A percentile compares a stretch with the other conserved stretches of the same genome.
These are phyloP conservation scores for Jackrogersella minutella DNA, from an alignment of 495 filamentous ascomycete species.

Conservation along the genomic window DNA sequence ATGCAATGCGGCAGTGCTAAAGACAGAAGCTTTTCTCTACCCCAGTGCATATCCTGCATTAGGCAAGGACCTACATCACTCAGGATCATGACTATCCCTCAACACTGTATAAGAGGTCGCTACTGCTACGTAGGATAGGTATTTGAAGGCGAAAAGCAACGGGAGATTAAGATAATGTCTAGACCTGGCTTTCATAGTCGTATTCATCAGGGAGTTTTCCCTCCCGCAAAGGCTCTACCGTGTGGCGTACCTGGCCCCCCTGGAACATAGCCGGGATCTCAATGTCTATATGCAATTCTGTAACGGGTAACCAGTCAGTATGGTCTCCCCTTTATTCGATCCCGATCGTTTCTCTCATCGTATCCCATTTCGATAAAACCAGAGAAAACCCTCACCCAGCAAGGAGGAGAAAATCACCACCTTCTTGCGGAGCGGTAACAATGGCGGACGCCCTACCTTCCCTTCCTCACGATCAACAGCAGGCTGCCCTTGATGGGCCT, in stretches of 20 bases:
- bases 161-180: conserved; percentile 2
- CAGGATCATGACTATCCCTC: neutral
- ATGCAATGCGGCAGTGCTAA: conserved; percentile 8
- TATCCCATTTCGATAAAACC: neutral
- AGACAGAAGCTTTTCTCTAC: conserved; percentile 3
- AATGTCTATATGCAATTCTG: conserved; percentile 1
- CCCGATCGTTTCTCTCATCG: conserved; percentile 3
- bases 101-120: neutral
- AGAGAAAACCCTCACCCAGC: neutral
- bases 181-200: neutral
- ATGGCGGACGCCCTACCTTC: conserved; percentile 31
- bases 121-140: conserved; percentile 4
- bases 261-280: conserved; percentile 11
- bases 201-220: neutral
- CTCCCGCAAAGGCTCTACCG: neutral
- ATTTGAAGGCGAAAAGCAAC: neutral
- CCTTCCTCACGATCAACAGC: conserved; percentile 29
- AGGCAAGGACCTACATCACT: conserved; percentile 1
- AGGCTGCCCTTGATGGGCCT: conserved; percentile 34
- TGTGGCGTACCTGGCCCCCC: conserved; percentile 8
- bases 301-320: neutral
- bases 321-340: conserved; percentile 12
- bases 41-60: neutral
- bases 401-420: conserved; percentile 8
- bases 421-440: conserved; percentile 12